Percentiles rank a stretch among this genome's conserved stretches.
Evolutionary conservation across 2,329 filamentous ascomycete genomes (phyloP).

Genomic region (Cercospora sp.): DNA sequence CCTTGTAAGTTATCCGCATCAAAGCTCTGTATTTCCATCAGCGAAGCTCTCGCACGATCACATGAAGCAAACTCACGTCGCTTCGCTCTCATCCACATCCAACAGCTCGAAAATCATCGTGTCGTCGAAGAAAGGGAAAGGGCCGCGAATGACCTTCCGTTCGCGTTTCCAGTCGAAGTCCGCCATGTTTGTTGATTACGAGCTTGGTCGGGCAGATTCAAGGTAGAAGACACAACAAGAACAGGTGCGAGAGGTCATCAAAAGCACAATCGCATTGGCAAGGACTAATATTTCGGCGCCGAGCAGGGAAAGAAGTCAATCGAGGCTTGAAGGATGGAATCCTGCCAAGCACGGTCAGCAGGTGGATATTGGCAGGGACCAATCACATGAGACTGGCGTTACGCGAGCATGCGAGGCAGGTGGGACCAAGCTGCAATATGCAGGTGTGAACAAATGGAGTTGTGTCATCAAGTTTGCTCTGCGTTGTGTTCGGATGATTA

Average conservation of each 20-base stretch:
- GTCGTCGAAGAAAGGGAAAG: slow-evolving; percentile 8
- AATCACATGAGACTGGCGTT: neutral
- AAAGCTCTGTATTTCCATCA: neutral
- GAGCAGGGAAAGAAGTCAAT: neutral
- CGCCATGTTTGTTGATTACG: neutral
- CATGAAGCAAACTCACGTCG: neutral
- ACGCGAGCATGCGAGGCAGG: neutral
- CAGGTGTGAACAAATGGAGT: neutral
- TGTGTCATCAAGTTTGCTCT: neutral
- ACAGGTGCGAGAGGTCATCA: neutral
- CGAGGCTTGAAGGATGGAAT: neutral
- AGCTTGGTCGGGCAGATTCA: neutral
- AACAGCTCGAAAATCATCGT: slow-evolving; percentile 9
- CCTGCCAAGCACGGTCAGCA: neutral
- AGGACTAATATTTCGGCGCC: slow-evolving; percentile 9
- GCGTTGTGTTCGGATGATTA: neutral
- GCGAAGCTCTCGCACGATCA: neutral
- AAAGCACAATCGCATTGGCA: neutral
- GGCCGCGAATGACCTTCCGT: slow-evolving; percentile 1
- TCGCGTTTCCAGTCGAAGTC: slow-evolving; percentile 14
- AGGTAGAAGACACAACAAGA: neutral
- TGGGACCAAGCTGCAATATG: slow-evolving; percentile 6
- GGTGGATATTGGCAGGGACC: neutral
- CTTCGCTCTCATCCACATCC: slow-evolving; percentile 2
- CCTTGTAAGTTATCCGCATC: slow-evolving; percentile 12